Base-by-base conservation (phyloP, 73 alveolate genomes). In the Tetrahymena malaccensis region DNA sequence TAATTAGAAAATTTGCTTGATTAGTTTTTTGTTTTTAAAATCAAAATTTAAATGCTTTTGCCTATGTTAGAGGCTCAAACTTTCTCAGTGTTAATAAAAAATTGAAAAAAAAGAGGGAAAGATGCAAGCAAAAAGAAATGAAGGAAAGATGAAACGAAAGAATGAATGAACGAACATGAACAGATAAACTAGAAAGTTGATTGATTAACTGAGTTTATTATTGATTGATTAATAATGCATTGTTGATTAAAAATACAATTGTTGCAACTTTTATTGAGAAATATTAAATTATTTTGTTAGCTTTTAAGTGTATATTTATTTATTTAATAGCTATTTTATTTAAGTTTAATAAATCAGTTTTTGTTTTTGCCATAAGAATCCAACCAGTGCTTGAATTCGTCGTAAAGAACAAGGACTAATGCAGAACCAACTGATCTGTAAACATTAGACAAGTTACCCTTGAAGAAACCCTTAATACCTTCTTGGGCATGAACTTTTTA, bases 401-500 rank as follows among this genome's bases (percentile, higher is more conserved):
- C 97, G 94, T 95, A 95, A 31, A 95, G 94, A 43, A 95, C 97
- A 22, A 95, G 94, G 55, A 94, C 93, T 19, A 95, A 94, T 8
- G 98, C 94, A 85, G 96, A 83, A 34, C 97, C 98, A n/a, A 96
- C 84, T 22, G 96, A 94, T 95, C 96, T 96, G 44, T 56, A 93
- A 55, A 96, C 94, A 83, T 96, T 95, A 22, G 98, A 94, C 33
- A 96, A 94, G 40, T 84, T 89, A 93, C 98, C 98, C 96, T 93
- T 96, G 96, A 95, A 93, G 85, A 95, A 95, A 19, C 96, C 97
- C 9, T 0, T 33, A 22, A 43, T 93, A 57, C 98, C 98, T 83
- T 96, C 98, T 37, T 94, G 44, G 34, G 94, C 94, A 19, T 58
- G 34, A 43, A 96, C 57, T 55, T 96, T 94, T 27, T 33, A 43